Evolutionary conservation across 768 basidiomycete species (phyloP), one percentile per base, ranked within the genome.

Genomic region (Dentipellis sp.): DNA sequence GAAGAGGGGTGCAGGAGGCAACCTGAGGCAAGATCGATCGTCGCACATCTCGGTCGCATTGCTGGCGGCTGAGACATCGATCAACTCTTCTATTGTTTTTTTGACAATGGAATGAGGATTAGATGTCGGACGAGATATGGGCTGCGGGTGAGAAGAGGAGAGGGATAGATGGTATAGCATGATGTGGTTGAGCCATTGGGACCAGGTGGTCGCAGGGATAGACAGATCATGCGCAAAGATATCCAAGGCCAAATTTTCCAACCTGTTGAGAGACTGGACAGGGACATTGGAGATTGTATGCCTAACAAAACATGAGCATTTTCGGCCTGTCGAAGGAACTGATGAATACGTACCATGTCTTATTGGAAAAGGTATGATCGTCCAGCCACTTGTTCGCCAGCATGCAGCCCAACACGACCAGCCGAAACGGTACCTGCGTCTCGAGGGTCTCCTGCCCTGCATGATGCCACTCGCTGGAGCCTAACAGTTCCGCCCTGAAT

Each of bases 341-440:
- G 6, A 6, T 29, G 29, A 29, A 29, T 29, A 67, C 82, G 58
- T 67, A 89, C 89, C 89, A 91, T 54, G 89, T 91, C 73, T 89
- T 91, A 71, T 91, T 91, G 40, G 88, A 90, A 69, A 91, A 91
- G 0, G 89, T 91, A 64, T 91, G 89, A 62, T 91, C 89, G 60
- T 91, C 88, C 60, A 91, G 66, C 89, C 89, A 91, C 70, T 91
- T 91, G 68, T 91, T 91, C 17, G 88, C 87, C 36, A 91, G 72
- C 88, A 91, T 90, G 59, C 83, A 89, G 17, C 89, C 89, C 21
- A 91, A 74, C 21, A 91, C 78, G 56, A 91, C 74, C 45, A 91
- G 74, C 53, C 86, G 81, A 68, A 90, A 91, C 10, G 85, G 81
- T 1, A 82, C 83, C 57, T 75, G 77, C 6, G 75, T 73, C 65